phyloP scores from a whole-genome alignment of 495 filamentous ascomycete genomes.

The Rhypophila decipiens region DNA sequence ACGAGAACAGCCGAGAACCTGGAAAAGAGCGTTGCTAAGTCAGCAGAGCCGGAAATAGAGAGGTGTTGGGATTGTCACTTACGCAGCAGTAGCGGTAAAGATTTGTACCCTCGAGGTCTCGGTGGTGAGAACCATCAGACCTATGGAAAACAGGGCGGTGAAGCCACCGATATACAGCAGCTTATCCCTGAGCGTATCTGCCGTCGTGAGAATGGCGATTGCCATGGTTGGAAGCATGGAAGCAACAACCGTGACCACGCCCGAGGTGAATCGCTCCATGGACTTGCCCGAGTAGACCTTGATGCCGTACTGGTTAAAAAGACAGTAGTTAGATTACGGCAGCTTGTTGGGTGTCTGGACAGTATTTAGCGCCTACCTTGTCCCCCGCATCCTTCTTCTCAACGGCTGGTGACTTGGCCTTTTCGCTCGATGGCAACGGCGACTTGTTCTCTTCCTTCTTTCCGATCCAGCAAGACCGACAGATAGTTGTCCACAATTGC shows the following conservation, averaged over 20 bases:
- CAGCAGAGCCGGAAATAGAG: neutral
- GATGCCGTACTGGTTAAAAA: neutral
- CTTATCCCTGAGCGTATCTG: conserved; percentile 1
- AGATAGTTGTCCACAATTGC: no score
- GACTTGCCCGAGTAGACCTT: conserved; percentile 3
- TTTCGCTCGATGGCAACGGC: no score
- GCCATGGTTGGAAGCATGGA: conserved; percentile 15
- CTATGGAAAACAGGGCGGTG: conserved; percentile 15
- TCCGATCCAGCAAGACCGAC: no score
- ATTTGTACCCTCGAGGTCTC: conserved; percentile 13
- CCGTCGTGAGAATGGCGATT: conserved; percentile 13
- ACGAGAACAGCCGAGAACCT: conserved; percentile 7
- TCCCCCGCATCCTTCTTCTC: no score
- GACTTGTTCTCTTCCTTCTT: no score
- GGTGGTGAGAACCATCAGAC: conserved; percentile 12
- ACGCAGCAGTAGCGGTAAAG: conserved; percentile 18
- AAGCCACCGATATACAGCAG: conserved; percentile 14
- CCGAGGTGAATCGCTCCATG: conserved; percentile 10
- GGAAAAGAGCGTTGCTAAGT: neutral
- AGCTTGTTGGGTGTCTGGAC: no score
- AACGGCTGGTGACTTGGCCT: no score
- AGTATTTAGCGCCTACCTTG: no score
- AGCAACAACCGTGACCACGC: conserved; percentile 11
- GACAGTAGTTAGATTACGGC: neutral
- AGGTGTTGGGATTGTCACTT: neutral